Base-by-base conservation (phyloP, 306 rosid genomes). In the Prunus armeniaca region DNA sequence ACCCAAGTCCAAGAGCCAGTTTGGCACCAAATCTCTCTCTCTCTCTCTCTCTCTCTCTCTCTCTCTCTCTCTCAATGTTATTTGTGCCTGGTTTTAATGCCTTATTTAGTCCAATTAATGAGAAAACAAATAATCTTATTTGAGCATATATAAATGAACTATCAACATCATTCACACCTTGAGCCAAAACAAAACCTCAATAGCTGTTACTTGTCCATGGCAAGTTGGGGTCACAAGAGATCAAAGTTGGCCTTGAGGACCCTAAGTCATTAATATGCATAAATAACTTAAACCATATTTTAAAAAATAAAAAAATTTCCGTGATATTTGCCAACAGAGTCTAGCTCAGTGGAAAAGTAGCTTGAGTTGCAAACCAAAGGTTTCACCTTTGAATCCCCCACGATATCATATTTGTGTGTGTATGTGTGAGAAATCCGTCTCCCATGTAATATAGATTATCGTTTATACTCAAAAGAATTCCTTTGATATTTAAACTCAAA, bases 381-480 rank as follows among this genome's bases (percentile, higher is more conserved):
- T 34, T 5, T 34, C 41, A 34, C 2, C 0, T 34, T 34, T 1
- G 41, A 34, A 34, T 34, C 2, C 8, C 8, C 2, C 2, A 34
- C 8, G 8, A 34, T 6, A 34, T 34, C 6, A 34, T 34, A 34
- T 7, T 34, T 5, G 8, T 34, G 2, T 4, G 38, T 5, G 4
- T 3, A 4, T 3, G 38, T 32, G 7, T 0, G 7, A 32, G 0
- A 34, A 34, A 34, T 34, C 1, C 8, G 0, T 0, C 8, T 34
- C 41, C 0, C 41, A 34, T 34, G 41, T 5, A 34, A 34, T 5
- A 5, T 34, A 5, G 8, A 34, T 34, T 4, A 34, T 34, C 2
- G 8, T 2, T 34, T 34, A 34, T 34, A 34, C 41, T 34, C 2
- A 34, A 34, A 34, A 34, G 41, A 34, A 34, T 34, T 34, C 38